phyloP scores from a whole-genome alignment of 768 basidiomycete genomes.

The Collybia nuda region DNA sequence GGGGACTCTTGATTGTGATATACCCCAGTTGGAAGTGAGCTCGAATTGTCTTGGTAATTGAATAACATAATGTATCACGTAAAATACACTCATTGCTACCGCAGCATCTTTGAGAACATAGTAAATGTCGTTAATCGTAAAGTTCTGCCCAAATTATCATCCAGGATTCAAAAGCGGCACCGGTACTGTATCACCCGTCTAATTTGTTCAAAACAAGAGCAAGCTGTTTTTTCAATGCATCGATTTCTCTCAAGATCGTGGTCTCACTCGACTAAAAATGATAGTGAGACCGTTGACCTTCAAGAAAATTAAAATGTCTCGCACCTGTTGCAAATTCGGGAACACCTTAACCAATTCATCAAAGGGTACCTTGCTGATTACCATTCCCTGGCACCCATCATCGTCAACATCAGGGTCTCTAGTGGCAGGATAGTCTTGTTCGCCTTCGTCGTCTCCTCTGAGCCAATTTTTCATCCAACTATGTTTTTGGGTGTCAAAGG shows the following conservation, averaged over 20 bases:
- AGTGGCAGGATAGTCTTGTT: constrained; percentile 48
- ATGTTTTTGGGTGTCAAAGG: constrained; percentile 43
- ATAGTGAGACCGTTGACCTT: constrained; percentile 1
- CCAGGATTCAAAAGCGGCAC: too few relatives aligned
- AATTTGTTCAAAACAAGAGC: constrained; percentile 35
- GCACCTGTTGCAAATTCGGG: constrained; percentile 70
- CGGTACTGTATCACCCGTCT: constrained; percentile 13
- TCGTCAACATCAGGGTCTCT: constrained; percentile 64
- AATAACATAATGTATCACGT: too few relatives aligned
- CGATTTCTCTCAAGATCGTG: constrained; percentile 63
- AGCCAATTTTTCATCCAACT: constrained; percentile 74
- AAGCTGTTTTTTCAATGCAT: constrained; percentile 50
- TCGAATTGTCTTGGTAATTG: too few relatives aligned
- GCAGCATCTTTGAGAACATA: too few relatives aligned
- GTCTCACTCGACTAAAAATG: constrained; percentile 64
- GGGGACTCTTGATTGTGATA: too few relatives aligned
- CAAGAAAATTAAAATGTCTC: constrained; percentile 18
- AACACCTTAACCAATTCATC: constrained; percentile 67
- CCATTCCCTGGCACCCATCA: constrained; percentile 50
- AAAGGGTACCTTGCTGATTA: constrained; percentile 73
- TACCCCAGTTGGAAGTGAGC: too few relatives aligned
- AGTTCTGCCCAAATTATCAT: too few relatives aligned
- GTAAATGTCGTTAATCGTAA: too few relatives aligned
- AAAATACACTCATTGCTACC: too few relatives aligned
- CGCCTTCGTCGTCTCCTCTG: constrained; percentile 54